Evolutionary conservation across 257 asterid genomes (phyloP).

Genomic region (Coffea canephora): DNA sequence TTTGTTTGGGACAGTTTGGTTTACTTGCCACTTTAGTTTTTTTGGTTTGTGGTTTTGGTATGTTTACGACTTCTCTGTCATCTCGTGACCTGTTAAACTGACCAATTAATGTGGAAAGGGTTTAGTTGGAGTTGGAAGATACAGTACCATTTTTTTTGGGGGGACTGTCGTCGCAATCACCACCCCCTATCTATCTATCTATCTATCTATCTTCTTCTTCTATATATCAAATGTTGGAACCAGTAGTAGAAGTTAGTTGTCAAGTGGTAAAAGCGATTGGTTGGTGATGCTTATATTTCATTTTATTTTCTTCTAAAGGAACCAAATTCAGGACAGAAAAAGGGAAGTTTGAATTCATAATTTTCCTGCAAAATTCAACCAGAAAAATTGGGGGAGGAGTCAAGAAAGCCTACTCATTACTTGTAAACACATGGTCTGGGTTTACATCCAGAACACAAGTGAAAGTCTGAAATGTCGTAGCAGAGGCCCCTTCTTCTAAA

Average conservation of each 20-base stretch:
- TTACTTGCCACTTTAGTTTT: slow-evolving; percentile 15
- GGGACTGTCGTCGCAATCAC: too few relatives aligned
- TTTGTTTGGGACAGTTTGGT: background rate
- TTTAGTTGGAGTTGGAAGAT: slow-evolving; percentile 28
- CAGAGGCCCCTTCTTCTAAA: too few relatives aligned
- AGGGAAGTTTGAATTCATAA: background rate
- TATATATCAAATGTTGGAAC: slow-evolving; percentile 19
- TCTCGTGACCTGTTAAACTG: slow-evolving; percentile 44
- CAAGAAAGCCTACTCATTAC: background rate
- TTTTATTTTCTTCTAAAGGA: slow-evolving; percentile 15
- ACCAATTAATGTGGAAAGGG: slow-evolving; percentile 23
- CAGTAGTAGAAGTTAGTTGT: background rate
- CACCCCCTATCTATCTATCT: too few relatives aligned
- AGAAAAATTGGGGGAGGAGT: too few relatives aligned
- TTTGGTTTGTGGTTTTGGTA: slow-evolving; percentile 67
- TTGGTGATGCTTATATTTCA: background rate
- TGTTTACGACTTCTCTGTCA: slow-evolving; percentile 27
- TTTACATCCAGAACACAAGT: background rate
- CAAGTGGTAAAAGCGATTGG: slow-evolving; percentile 25
- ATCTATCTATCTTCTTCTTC: too few relatives aligned
- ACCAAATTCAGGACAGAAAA: slow-evolving; percentile 4
- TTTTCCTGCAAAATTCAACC: background rate
- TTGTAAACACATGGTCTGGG: background rate
- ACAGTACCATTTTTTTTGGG: background rate
- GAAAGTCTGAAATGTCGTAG: background rate